phyloP scores from a whole-genome alignment of 768 basidiomycete genomes.

The Zangia roseola region DNA sequence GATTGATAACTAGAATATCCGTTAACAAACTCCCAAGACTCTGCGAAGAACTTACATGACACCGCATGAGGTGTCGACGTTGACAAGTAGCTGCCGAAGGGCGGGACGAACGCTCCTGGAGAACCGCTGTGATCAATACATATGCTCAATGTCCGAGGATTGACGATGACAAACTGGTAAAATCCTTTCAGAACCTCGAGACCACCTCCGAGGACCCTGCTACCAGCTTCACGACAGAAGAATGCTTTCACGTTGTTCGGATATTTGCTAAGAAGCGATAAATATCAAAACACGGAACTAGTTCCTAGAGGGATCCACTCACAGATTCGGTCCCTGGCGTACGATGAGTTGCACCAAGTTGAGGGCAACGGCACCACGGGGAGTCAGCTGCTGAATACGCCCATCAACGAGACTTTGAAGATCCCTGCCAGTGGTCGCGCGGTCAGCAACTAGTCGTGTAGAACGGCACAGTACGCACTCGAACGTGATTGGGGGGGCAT shows the following conservation, averaged over 20 bases:
- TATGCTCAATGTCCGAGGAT: not conserved
- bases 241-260: slow-evolving; percentile 48
- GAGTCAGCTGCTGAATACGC: slow-evolving; percentile 19
- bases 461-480: slow-evolving; percentile 24
- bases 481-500: slow-evolving; percentile 36
- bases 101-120: slow-evolving; percentile 48
- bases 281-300: not conserved
- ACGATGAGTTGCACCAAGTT: slow-evolving; percentile 51
- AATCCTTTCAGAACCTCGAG: slow-evolving; percentile 49
- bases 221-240: slow-evolving; percentile 37
- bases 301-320: slow-evolving; percentile 11
- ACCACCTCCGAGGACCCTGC: slow-evolving; percentile 24
- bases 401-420: slow-evolving; percentile 28
- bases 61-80: slow-evolving; percentile 47
- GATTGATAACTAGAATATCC: slow-evolving; percentile 23
- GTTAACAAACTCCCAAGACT: not conserved
- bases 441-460: not conserved
- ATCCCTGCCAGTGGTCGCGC: slow-evolving; percentile 20
- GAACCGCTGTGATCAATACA: not conserved
- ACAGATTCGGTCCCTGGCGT: slow-evolving; percentile 48
- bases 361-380: slow-evolving; percentile 35
- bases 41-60: slow-evolving; percentile 36
- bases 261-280: slow-evolving; percentile 33
- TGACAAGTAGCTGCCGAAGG: slow-evolving; percentile 39
- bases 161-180: slow-evolving; percentile 41